Evolutionary conservation across 305 asterid species (phyloP), one percentile per base, ranked within the genome.

Genomic region (Nicotiana rustica): DNA sequence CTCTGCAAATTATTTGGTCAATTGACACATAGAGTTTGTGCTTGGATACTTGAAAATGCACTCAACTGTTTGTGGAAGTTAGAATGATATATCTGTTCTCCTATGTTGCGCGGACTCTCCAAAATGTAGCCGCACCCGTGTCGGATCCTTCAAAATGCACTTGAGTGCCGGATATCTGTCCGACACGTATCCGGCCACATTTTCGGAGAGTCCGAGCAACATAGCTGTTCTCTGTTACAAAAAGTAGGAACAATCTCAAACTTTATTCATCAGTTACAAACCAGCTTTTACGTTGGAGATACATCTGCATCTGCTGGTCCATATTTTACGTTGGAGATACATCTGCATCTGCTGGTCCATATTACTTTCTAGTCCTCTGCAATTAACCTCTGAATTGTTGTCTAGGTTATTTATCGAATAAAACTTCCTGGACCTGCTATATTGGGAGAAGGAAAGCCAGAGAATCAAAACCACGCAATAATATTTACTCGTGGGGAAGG

Each of bases 401-500:
- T 67, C 59, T 84, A 95, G 98, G 99, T 92, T 82, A 94, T 96
- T 84, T 96, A 96, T 91, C 92, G 95, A 64, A 96, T 96, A 86
- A 96, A 94, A 81, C 96, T 96, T 76, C 99, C 99, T 0, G 99
- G 99, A 62, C 91, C 92, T n/a, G 96, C 99, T 81, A 90, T 96
- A 82, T 84, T 96, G 86, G 99, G 99, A 75, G 99, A 94, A 86
- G 99, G 99, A 85, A 96, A 96, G 91, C 99, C 99, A 25, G 99
- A 96, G 87, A 96, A 96, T 87, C 99, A 96, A 89, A 96, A 96
- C 88, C 99, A 96, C 89, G 98, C 99, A 59, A 96, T 96, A 84
- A 92, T 96, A 85, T 96, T 96, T 86, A 96, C 99, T 12, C 98
- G 99, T 4, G 99, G 99, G 81, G 99, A 96, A 92, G 99, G 99